Conservation (phyloP, 805 yeast species). For the Candida railenensis region DNA sequence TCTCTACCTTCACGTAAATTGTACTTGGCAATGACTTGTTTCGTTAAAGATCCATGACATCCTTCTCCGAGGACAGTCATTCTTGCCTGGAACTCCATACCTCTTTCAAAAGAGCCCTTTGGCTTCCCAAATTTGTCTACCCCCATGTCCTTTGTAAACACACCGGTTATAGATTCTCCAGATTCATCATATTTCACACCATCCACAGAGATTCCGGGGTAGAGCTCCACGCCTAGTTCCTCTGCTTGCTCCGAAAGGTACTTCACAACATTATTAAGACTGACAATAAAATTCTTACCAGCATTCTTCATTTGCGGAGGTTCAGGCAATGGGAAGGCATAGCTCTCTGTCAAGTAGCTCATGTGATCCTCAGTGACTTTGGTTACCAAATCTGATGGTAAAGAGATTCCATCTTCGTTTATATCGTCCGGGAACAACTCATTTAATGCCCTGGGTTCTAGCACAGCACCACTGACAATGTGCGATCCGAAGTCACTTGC, state of each 20-base stretch:
- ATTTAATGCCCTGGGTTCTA: slow-evolving; percentile 84
- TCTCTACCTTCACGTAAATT: slow-evolving; percentile 61
- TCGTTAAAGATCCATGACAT: slow-evolving; percentile 93
- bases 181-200: slow-evolving; percentile 63
- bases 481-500: slow-evolving; percentile 93
- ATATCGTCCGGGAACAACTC: slow-evolving; percentile 74
- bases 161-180: slow-evolving; percentile 72
- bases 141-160: slow-evolving; percentile 94
- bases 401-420: slow-evolving; percentile 59
- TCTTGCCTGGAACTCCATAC: slow-evolving; percentile 95
- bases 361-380: slow-evolving; percentile 72
- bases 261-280: slow-evolving; percentile 76
- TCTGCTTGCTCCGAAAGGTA: slow-evolving; percentile 87
- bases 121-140: slow-evolving; percentile 73
- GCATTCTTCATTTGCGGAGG: slow-evolving; percentile 88
- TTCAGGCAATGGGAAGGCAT: slow-evolving; percentile 76
- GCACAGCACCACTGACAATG: slow-evolving; percentile 88
- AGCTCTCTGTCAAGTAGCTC: slow-evolving; percentile 61
- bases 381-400: slow-evolving; percentile 78
- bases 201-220: slow-evolving; percentile 85
- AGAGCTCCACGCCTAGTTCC: slow-evolving; percentile 89
- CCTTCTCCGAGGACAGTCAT: slow-evolving; percentile 93
- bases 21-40: slow-evolving; percentile 68
- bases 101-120: slow-evolving; percentile 84
- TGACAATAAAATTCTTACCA: slow-evolving; percentile 80